These are phyloP conservation scores for Pelargonium myrrhifolium DNA, from an alignment of 441 rosid genomes.

Conservation along the genomic window DNA sequence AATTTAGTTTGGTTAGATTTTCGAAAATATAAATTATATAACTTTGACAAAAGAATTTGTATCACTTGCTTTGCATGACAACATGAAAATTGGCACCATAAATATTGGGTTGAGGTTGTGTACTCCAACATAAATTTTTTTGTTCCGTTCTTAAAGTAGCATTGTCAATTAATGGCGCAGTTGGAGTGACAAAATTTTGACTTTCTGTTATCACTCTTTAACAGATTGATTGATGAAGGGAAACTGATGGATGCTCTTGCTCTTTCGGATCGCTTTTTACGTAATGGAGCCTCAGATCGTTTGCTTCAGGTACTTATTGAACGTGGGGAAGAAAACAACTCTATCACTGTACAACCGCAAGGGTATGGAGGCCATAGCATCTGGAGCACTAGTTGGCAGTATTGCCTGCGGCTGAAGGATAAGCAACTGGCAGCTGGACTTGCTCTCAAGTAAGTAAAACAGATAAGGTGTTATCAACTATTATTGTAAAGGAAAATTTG, in stretches of 20 bases:
- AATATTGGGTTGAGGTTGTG: neutral
- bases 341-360: constrained; percentile 43
- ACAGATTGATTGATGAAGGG: constrained; percentile 84
- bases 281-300: constrained; percentile 82
- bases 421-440: constrained; percentile 85
- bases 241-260: constrained; percentile 96
- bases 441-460: constrained; percentile 69
- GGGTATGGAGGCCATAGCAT: constrained; percentile 52
- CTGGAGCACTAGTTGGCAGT: constrained; percentile 93
- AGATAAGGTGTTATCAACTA: constrained; percentile 10
- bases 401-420: constrained; percentile 93
- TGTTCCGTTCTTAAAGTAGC: constrained; percentile 6
- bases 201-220: constrained; percentile 15
- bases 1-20: neutral
- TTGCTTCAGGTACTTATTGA: constrained; percentile 83
- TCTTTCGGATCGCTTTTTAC: constrained; percentile 93
- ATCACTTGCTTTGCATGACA: neutral
- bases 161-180: constrained; percentile 4
- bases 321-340: constrained; percentile 60
- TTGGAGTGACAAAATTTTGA: constrained; percentile 1
- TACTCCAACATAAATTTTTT: neutral
- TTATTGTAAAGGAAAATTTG: neutral
- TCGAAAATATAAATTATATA: neutral
- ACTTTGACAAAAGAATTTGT: neutral
- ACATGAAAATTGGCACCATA: neutral